Base-by-base conservation (phyloP, 495 filamentous ascomycete species). In the Glarea lozoyensis region DNA sequence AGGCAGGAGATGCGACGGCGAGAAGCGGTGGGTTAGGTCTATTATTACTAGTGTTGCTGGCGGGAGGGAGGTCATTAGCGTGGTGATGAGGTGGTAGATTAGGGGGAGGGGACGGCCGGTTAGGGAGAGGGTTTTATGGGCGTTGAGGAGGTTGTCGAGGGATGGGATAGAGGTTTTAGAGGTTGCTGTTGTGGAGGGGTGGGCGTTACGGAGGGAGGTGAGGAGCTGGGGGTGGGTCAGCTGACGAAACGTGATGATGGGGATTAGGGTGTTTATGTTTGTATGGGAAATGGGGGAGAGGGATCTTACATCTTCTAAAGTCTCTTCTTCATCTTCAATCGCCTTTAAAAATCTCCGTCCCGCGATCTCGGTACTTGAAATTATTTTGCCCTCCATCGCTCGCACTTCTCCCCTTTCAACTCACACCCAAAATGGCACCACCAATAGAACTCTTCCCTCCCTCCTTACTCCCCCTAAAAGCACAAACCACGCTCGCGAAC, bases 21-120 rank as follows among this genome's bases (percentile, higher is more conserved):
- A 74, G 53, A 94, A 88, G 0, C 72, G 71, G 30, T 69, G 68
- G 32, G 86, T 79, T 0, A 79, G 67, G 50, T 94, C 88, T 18
- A 94, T 54, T 21, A 88, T 63, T 3, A 82, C 69, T 2, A 89
- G 70, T 2, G 84, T 69, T 13, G 75, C 22, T 37, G 19, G 72
- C 10, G 84, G 62, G 0, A 75, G 70, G 2, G 69, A 60, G 9
- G 79, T 63, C 3, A 81, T 61, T 5, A 84, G 53, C 17, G 20
- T 21, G 21, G 12, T 37, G 11, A 56, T 18, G 1, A 56, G 32
- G 4, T 35, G 31, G 55, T 85, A 80, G 47, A 94, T 77, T 3
- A 94, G 62, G 0, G 86, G 61, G 31, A 86, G 70, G 18, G 82
- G 75, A 49, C 62, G 48, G 68, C 77, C 40, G 60, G 70, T 46